Evolutionary conservation across 495 filamentous ascomycete species (phyloP), one percentile per base, ranked within the genome.

Genomic region (Penicillium longicatenatum): DNA sequence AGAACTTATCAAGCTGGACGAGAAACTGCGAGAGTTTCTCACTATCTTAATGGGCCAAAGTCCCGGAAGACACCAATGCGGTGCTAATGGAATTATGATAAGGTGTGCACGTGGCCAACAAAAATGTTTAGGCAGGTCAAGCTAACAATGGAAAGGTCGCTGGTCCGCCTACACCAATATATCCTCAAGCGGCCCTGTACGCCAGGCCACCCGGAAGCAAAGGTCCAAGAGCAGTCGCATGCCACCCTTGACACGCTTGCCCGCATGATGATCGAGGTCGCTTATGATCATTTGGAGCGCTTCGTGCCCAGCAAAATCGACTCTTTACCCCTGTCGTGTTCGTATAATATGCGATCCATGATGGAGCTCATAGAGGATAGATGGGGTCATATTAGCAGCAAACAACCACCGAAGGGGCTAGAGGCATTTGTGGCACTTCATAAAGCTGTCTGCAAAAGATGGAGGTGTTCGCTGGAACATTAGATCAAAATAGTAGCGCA

Each of bases 271-370:
- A 22, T 44, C n/a, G 47, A 51, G n/a, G 42, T 51, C 4, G 47
- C 47, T n/a, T 24, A 35, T 20, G 39, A 52, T 21, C 48, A 52
- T 6, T 9, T 58, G 6, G 19, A 58, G 35, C 47, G 24, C 4
- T 46, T 58, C 9, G 16, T 44, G 10, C 47, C 47, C 1, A 24
- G 26, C n/a, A 11, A 45, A 6, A 29, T 57, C 17, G 47, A 57
- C 24, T 46, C 43, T 19, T 29, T 48, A 21, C 48, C 55, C 7
- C 48, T 46, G 4, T 22, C 48, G 14, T 52, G 39, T 21, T 52
- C 55, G 7, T 52, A 51, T 21, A 52, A 58, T 29, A 57, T 58
- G 47, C 54, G 54, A 6, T 39, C 46, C 30, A 51, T 50, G 35
- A 35, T 44, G 54, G 35, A 57, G 6, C 37, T 58, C 0, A 33